Evolutionary conservation across 352 stramenopile genomes (phyloP), one percentile per base, ranked within the genome.

Genomic region (Pythium chondricola): DNA sequence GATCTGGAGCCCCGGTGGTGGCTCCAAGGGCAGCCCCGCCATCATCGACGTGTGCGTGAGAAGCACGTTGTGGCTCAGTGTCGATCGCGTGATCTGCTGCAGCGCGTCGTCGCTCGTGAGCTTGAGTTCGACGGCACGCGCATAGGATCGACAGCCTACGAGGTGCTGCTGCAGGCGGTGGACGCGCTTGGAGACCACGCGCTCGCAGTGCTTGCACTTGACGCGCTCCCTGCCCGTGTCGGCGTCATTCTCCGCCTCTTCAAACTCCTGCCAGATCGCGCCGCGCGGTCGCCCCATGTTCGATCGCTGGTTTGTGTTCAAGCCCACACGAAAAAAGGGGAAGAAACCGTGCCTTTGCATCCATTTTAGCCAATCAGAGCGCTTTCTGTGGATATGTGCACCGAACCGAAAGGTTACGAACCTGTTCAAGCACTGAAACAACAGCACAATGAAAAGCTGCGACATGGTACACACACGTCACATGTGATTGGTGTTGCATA

Each of bases 131-230:
- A 63, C 41, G 27, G 55, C 55, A 18, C 55, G 55, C 37, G 55
- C 55, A 31, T 57, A 63, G 16, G 55, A 47, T 38, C 58, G 57
- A 43, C 55, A 63, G 35, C 55, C 55, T 14, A 63, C 55, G 36
- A 63, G 48, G 20, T 63, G 55, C 37, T 63, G 55, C 43, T 63
- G 55, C 36, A 63, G 48, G 10, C 55, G 55, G 43, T 63, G 55
- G 48, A 48, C 55, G 43, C 55, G 55, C 48, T 63, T 63, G 55
- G 41, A 54, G 27, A 63, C 55, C 9, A 63, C 55, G 47, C 55
- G 55, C 38, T 63, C 55, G 43, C 55, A 63, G 55, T 63, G 55
- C 48, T 63, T 63, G 43, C 55, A 63, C 55, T 63, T 63, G 55
- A 63, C 55, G 43, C 55, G 55, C 43, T 63, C 55, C 43, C 58